These are phyloP conservation scores for Massariosphaeria phaeospora DNA, from an alignment of 495 filamentous ascomycete species.

Conservation along the genomic window DNA sequence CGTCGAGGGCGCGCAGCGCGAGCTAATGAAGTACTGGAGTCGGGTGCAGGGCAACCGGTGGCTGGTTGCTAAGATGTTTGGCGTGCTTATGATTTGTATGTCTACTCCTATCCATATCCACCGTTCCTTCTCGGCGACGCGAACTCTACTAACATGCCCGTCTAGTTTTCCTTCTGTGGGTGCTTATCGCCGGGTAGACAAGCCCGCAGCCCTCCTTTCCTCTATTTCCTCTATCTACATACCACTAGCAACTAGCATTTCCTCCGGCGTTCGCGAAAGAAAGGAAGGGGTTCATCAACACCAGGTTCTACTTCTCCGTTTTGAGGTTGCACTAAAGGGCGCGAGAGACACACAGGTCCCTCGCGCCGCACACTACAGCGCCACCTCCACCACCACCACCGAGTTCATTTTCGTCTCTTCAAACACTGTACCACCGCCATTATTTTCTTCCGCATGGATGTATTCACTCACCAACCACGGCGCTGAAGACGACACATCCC, in stretches of 20 bases:
- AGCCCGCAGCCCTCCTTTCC: background rate
- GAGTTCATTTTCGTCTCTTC: constrained; percentile 17
- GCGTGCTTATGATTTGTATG: constrained; percentile 63
- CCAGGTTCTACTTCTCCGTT: too few species aligned
- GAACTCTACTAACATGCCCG: background rate
- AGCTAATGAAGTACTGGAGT: constrained; percentile 94
- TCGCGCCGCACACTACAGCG: constrained; percentile 1
- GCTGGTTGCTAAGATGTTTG: constrained; percentile 99
- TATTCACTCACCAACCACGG: too few species aligned
- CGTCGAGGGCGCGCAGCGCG: constrained; percentile 89
- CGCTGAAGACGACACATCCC: too few species aligned
- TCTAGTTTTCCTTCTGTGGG: constrained; percentile 41
- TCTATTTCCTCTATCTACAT: background rate
- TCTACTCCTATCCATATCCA: too few species aligned
- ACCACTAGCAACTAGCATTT: constrained; percentile 13
- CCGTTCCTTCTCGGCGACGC: background rate
- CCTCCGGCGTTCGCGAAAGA: constrained; percentile 13
- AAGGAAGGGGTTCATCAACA: constrained; percentile 1
- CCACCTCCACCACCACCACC: background rate
- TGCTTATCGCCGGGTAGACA: constrained; percentile 41
- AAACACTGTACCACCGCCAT: constrained; percentile 24
- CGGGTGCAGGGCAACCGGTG: constrained; percentile 90
- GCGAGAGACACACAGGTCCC: too few species aligned
- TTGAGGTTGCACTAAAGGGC: too few species aligned
- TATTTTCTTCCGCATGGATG: constrained; percentile 24